Base-by-base conservation (phyloP, 139 green algal species). In the Mesostigma viride region DNA sequence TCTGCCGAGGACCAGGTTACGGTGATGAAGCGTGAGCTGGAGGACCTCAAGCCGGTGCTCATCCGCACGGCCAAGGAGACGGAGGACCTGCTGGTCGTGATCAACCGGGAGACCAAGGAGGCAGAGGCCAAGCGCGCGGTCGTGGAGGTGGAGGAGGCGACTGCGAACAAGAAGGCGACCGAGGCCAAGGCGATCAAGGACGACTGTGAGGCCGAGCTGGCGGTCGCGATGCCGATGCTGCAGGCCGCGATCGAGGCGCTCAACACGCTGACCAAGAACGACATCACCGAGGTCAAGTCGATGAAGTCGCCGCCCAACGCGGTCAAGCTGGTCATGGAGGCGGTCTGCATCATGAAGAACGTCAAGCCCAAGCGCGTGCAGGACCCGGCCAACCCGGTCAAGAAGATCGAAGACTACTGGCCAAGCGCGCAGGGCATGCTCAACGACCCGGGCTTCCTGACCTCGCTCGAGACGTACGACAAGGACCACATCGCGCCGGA, bases 211-310 rank as follows among this genome's bases (percentile, higher is more conserved):
- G 22, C 24, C 4, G 65, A 72, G 53, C 53, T 67, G 35, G 60
- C 60, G 34, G 60, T 67, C n/a, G 85, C 86, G 5, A 78, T 91
- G 76, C 86, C 86, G 3, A 57, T 85, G 58, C 79, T 92, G 24
- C 69, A 92, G 53, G 70, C 61, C 3, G 85, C 86, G 6, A 60
- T 92, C 2, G 33, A 76, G 56, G 83, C 82, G 31, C 78, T 92
- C 1, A 72, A 91, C 70, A 92, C 84, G 28, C 76, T 92, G 5
- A 92, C 82, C 35, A 89, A 87, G 70, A 74, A 71, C 8, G 86
- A 92, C 78, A 88, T 92, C 70, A 85, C 77, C 3, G 85, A 91
- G 71, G 82, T 90, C 20, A 91, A 91, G 81, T 81, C 78, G 64
- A 88, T 90, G 85, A 91, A 91, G 74, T 88, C 80, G 69, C 85